Conservation (phyloP, 1,284 basidiomycete genomes). For the Leccinum glutinopallens region DNA sequence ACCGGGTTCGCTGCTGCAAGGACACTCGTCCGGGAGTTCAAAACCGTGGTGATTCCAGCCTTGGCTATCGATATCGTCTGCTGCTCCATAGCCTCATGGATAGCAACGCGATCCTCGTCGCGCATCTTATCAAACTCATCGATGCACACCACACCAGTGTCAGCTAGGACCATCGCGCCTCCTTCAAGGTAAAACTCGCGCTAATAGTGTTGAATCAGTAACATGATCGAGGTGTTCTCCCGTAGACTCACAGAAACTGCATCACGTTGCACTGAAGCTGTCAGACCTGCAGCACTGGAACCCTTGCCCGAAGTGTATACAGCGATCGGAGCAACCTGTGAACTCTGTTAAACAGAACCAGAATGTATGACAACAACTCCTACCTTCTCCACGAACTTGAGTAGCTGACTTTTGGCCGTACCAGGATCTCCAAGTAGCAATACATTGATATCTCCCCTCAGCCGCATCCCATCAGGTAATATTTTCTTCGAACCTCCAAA, state of each 20-base stretch:
- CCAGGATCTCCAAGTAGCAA: constrained; percentile 96
- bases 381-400: constrained; percentile 99
- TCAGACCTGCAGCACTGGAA: constrained; percentile 96
- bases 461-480: constrained; percentile 95
- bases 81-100: constrained; percentile 99
- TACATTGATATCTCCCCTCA: constrained; percentile 98
- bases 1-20: constrained; percentile 98
- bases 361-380: constrained; percentile 3
- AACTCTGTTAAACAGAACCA: constrained; percentile 5
- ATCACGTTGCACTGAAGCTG: constrained; percentile 97
- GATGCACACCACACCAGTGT: constrained; percentile 98
- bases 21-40: constrained; percentile 96
- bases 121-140: constrained; percentile 99
- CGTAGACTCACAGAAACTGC: constrained; percentile 72
- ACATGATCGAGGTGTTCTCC: not conserved
- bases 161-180: constrained; percentile 98
- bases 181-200: constrained; percentile 99
- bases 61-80: constrained; percentile 99
- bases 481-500: constrained; percentile 99
- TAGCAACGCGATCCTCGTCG: constrained; percentile 98
- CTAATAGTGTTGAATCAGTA: constrained; percentile 42
- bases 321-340: constrained; percentile 90
- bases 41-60: constrained; percentile 97
- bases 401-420: constrained; percentile 95
- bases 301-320: constrained; percentile 99